Evolutionary conservation across 495 filamentous ascomycete species (phyloP).

Genomic region (Staphylotrichum tortipilum): DNA sequence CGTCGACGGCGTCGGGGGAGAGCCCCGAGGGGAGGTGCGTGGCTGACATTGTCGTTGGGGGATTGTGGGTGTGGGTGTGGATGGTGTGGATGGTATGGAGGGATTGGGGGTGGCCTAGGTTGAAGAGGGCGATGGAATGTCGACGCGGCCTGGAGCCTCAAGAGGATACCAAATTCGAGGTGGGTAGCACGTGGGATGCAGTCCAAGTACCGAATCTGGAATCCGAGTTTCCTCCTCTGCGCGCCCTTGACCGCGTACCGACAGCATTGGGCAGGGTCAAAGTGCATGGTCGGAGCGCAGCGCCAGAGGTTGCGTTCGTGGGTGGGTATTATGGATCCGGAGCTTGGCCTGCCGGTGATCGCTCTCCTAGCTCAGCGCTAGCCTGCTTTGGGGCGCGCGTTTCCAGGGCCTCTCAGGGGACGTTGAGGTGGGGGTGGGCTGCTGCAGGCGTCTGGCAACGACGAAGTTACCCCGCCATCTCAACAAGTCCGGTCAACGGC

Average conservation of each 20-base stretch:
- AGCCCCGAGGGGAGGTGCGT: constrained; percentile 39
- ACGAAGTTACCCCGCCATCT: constrained; percentile 21
- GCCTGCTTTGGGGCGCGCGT: constrained; percentile 6
- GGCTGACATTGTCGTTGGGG: constrained; percentile 19
- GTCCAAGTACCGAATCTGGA: too few species aligned
- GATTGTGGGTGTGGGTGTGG: neutral
- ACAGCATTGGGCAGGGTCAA: too few species aligned
- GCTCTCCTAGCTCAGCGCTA: constrained; percentile 1
- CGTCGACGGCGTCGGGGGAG: constrained; percentile 65
- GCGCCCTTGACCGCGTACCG: too few species aligned
- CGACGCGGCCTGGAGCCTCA: too few species aligned
- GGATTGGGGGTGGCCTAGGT: too few species aligned
- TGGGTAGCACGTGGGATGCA: too few species aligned
- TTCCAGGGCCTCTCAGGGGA: too few species aligned
- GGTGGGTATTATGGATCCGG: neutral
- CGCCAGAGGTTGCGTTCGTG: neutral
- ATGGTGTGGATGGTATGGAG: too few species aligned
- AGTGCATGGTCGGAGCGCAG: too few species aligned
- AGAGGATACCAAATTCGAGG: too few species aligned
- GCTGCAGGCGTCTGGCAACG: neutral
- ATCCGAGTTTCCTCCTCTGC: too few species aligned
- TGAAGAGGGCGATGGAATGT: too few species aligned
- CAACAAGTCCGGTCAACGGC: neutral
- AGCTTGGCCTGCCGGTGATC: constrained; percentile 1
- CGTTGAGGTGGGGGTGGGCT: constrained; percentile 20